These are phyloP conservation scores for Leptographium lundbergii DNA, from an alignment of 2,329 filamentous ascomycete genomes.

Conservation along the genomic window DNA sequence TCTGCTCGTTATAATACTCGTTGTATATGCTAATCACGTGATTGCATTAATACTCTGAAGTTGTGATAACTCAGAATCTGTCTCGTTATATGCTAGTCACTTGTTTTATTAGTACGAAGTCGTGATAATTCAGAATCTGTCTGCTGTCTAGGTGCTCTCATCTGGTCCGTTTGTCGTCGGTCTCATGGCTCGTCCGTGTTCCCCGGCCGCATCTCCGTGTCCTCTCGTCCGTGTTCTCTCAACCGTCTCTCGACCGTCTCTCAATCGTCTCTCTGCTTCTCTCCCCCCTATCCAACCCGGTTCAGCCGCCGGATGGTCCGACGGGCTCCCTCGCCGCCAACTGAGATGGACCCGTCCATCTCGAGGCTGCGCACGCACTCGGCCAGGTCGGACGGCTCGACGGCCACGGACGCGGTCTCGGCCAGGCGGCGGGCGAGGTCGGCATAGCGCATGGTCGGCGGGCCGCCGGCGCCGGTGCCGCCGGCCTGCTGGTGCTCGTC, in stretches of 20 bases:
- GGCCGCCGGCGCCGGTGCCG: conserved; percentile 36
- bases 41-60: too few relatives aligned
- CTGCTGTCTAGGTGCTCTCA: background rate
- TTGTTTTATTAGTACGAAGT: too few relatives aligned
- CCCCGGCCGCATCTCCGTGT: background rate
- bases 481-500: conserved; percentile 56
- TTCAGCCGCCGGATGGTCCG: conserved; percentile 64
- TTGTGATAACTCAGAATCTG: too few relatives aligned
- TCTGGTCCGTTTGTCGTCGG: background rate
- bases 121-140: too few relatives aligned
- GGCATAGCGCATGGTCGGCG: conserved; percentile 51
- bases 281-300: background rate
- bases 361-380: conserved; percentile 73
- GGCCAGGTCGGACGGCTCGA: conserved; percentile 71
- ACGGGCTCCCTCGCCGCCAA: conserved; percentile 74
- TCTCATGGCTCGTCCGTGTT: background rate
- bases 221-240: background rate
- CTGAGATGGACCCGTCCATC: conserved; percentile 68
- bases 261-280: background rate
- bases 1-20: too few relatives aligned
- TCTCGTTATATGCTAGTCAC: too few relatives aligned
- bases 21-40: too few relatives aligned
- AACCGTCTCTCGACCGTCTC: too few relatives aligned
- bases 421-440: conserved; percentile 63
- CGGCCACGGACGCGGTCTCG: conserved; percentile 55